A percentile compares a stretch with the other conserved stretches of the same genome.
These are phyloP conservation scores for Zalerion maritima DNA, from an alignment of 495 filamentous ascomycete species.

Conservation along the genomic window DNA sequence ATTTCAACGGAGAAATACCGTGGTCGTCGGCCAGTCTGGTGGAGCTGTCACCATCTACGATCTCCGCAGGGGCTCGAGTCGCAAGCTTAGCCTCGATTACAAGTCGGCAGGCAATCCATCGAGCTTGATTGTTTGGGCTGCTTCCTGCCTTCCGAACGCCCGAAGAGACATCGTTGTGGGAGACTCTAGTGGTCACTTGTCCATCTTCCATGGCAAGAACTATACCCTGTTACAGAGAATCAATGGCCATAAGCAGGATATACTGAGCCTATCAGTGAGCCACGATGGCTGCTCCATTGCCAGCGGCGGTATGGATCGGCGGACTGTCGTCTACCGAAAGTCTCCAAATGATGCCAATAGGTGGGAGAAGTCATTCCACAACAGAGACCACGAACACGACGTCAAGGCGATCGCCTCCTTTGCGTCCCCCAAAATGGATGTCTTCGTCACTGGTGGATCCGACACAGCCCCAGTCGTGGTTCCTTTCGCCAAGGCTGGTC, in stretches of 20 bases:
- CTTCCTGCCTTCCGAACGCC: constrained; percentile 73
- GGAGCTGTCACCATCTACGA: constrained; percentile 85
- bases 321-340: constrained; percentile 65
- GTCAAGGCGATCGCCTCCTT: constrained; percentile 90
- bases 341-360: constrained; percentile 41
- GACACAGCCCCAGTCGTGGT: constrained; percentile 70
- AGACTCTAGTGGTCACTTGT: constrained; percentile 83
- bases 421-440: constrained; percentile 66
- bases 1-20: constrained; percentile 68
- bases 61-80: constrained; percentile 55
- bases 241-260: constrained; percentile 75
- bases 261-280: constrained; percentile 68
- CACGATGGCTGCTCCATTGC: constrained; percentile 71
- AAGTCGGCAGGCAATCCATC: constrained; percentile 61
- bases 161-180: constrained; percentile 90
- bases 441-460: constrained; percentile 83
- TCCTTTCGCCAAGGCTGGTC: constrained; percentile 65
- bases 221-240: constrained; percentile 77
- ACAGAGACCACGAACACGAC: constrained; percentile 77
- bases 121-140: constrained; percentile 81
- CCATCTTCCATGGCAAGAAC: constrained; percentile 86
- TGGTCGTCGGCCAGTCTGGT: constrained; percentile 84
- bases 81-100: constrained; percentile 72
- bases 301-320: constrained; percentile 80
- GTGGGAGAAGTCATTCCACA: constrained; percentile 76